Conservation (phyloP, 257 asterid genomes). For the Mitragyna speciosa region DNA sequence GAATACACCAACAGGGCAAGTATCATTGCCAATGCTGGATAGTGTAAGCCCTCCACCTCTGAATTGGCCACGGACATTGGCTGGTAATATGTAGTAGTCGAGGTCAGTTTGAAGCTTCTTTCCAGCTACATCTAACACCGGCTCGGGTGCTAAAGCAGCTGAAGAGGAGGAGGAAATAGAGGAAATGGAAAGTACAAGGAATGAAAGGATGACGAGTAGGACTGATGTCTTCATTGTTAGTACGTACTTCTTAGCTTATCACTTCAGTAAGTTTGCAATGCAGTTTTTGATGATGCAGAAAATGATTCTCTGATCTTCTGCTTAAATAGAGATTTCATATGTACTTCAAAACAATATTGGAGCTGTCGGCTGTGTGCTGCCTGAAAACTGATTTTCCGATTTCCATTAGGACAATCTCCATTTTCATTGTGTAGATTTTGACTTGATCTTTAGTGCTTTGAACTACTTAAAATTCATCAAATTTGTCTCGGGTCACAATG, state of each 20-base stretch:
- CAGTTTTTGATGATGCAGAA: neutral
- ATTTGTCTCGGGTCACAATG: no score
- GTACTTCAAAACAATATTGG: neutral
- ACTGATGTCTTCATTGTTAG: neutral
- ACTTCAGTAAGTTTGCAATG: neutral
- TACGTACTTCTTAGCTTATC: neutral
- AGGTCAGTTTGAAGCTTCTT: constrained; percentile 5
- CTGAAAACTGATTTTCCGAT: neutral
- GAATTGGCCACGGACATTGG: neutral
- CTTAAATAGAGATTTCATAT: neutral
- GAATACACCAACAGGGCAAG: constrained; percentile 5
- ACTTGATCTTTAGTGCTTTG: neutral
- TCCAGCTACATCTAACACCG: constrained; percentile 15
- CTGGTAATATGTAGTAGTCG: constrained; percentile 15
- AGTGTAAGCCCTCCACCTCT: constrained; percentile 7
- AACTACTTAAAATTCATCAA: no score
- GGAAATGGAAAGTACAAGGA: neutral
- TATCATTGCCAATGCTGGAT: neutral
- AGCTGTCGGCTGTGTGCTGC: neutral
- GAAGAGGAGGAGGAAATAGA: constrained; percentile 10
- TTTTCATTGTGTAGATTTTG: neutral
- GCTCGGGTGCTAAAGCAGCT: constrained; percentile 16
- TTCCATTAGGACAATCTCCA: neutral
- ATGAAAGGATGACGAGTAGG: neutral
- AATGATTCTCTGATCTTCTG: neutral